A percentile compares a stretch with the other conserved stretches of the same genome.
phyloP scores from a whole-genome alignment of 257 asterid species.

The Leonotis leonurus region DNA sequence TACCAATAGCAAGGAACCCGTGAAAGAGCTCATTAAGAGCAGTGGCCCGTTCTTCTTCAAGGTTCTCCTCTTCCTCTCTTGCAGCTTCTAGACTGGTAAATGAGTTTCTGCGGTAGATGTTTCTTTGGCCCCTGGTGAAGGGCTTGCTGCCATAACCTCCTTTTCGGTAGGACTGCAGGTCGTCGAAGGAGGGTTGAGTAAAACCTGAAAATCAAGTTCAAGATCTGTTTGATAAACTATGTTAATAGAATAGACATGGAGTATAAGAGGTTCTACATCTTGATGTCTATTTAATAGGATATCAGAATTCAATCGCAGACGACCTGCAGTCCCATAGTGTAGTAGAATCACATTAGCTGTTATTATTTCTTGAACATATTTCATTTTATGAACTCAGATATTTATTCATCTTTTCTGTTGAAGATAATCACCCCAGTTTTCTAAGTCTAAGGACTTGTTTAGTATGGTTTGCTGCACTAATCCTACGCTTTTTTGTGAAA shows the following conservation, averaged over 20 bases:
- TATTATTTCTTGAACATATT: not conserved
- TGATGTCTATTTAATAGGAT: not conserved
- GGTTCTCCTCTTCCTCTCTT: constrained; percentile 46
- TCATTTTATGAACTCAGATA: not conserved
- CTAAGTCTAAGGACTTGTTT: not conserved
- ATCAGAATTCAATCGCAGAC: not conserved
- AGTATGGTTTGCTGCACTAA: not conserved
- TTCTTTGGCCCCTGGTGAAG: constrained; percentile 45
- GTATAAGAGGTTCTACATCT: not conserved
- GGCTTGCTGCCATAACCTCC: constrained; percentile 27
- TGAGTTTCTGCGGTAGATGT: constrained; percentile 54
- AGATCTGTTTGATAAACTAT: constrained; percentile 18
- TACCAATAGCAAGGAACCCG: constrained; percentile 93
- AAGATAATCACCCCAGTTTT: not conserved
- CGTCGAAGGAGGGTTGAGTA: constrained; percentile 46
- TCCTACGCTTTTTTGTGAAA: not conserved
- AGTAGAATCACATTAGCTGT: not conserved
- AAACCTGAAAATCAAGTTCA: constrained; percentile 52
- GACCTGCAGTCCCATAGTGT: not conserved
- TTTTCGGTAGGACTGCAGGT: constrained; percentile 32
- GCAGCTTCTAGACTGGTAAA: constrained; percentile 57
- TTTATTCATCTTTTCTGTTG: not conserved
- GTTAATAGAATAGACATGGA: constrained; percentile 7
- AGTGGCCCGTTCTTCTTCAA: constrained; percentile 47
- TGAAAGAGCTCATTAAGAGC: constrained; percentile 75